Conservation (phyloP, 2,329 filamentous ascomycete species). For the Zasmidium angulare region DNA sequence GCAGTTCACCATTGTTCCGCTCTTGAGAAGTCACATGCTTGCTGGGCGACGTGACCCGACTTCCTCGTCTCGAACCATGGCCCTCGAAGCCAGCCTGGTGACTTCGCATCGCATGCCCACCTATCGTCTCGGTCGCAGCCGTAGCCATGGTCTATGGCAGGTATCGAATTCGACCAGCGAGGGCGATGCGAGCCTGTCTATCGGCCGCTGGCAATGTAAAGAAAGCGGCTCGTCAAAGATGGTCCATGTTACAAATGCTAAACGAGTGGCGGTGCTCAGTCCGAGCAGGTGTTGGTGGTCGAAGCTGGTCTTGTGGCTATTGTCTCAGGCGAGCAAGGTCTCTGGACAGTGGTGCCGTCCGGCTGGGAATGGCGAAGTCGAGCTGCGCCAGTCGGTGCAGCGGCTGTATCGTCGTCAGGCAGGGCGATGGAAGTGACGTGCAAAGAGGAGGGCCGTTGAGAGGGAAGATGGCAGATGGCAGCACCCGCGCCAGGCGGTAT, state of each 20-base stretch:
- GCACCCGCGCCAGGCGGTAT: neutral
- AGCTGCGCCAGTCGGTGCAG: neutral
- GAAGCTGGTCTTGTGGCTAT: neutral
- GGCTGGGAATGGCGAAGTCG: neutral
- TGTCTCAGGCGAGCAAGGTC: neutral
- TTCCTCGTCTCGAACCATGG: slow-evolving; percentile 9
- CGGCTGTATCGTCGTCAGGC: neutral
- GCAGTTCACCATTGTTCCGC: slow-evolving; percentile 35
- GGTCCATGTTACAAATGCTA: slow-evolving; percentile 11
- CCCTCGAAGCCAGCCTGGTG: slow-evolving; percentile 14
- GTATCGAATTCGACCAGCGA: neutral
- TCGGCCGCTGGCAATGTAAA: neutral
- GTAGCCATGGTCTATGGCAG: slow-evolving; percentile 18
- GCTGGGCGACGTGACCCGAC: slow-evolving; percentile 11
- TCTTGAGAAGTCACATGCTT: slow-evolving; percentile 16
- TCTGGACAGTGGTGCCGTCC: neutral
- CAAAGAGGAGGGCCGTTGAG: neutral
- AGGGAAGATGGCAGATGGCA: neutral
- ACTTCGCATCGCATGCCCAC: slow-evolving; percentile 6
- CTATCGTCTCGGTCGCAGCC: slow-evolving; percentile 22
- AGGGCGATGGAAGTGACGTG: neutral
- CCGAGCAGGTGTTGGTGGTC: slow-evolving; percentile 6
- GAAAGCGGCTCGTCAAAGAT: neutral
- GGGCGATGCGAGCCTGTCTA: neutral
- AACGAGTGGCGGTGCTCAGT: slow-evolving; percentile 15